Base-by-base conservation (phyloP, 176 grass and related monocot genomes). In the Oryza coarctata region DNA sequence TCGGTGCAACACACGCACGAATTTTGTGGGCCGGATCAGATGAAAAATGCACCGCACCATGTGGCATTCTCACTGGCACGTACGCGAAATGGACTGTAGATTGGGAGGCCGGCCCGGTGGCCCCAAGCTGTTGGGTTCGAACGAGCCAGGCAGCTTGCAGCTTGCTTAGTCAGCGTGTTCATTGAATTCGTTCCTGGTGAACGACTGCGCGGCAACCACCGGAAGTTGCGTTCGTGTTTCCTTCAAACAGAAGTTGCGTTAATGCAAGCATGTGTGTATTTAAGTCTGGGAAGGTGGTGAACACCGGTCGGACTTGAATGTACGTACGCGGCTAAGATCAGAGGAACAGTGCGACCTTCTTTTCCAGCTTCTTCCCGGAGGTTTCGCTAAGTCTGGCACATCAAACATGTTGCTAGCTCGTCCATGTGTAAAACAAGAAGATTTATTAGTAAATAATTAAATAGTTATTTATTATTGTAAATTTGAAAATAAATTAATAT, bases 191-290 rank as follows among this genome's bases (percentile, higher is more conserved):
- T 55, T 3, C 30, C 26, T 60, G 34, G 50, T 55, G n/a, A n/a
- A n/a, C n/a, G n/a, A n/a, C n/a, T n/a, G 50, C 17, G 28, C 18
- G 28, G 62, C 81, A 76, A 75, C 71, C 23, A 32, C 73, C 62
- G 7, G 11, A n/a, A 23, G 15, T 72, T 8, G 63, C 15, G 62
- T 76, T 75, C 55, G 40, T 83, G 82, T 25, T 18, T 33, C 17
- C 28, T 34, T 49, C 15, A 49, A 49, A 49, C 10, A 3, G 45
- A 22, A 25, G 55, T 25, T 13, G 49, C n/a, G 45, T 75, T 58
- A 75, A 75, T 75, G 73, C 73, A 3, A 3, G 74, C 74, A 78
- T 69, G 74, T 71, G 20, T 23, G 20, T 28, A 70, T 85, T 77
- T 23, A 85, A 63, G 65, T 20, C 35, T 9, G 14, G 83, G 13